These are phyloP conservation scores for Phytophthora pini DNA, from an alignment of 352 stramenopile species.

Conservation along the genomic window DNA sequence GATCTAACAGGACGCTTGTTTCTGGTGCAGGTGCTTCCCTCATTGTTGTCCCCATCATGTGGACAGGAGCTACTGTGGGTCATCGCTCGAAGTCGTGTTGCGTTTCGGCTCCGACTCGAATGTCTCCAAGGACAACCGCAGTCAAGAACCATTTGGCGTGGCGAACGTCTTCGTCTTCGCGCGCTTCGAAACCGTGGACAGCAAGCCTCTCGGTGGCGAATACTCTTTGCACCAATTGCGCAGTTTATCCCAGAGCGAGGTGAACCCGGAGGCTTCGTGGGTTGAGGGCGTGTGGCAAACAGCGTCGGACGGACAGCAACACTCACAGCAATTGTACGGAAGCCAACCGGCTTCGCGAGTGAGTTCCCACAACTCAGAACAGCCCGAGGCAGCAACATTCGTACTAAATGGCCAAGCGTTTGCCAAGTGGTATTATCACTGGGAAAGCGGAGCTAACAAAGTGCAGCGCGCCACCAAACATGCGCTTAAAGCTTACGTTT, in stretches of 20 bases:
- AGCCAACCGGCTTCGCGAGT: slow-evolving; percentile 13
- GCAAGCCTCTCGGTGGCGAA: slow-evolving; percentile 4
- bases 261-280: slow-evolving; percentile 66
- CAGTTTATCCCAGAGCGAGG: slow-evolving; percentile 56
- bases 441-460: slow-evolving; percentile 67
- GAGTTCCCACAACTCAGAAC: neutral
- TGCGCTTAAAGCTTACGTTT: slow-evolving; percentile 61
- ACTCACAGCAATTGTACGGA: slow-evolving; percentile 32
- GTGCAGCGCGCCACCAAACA: slow-evolving; percentile 64
- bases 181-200: slow-evolving; percentile 45
- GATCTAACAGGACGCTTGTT: slow-evolving; percentile 4
- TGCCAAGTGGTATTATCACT: slow-evolving; percentile 73
- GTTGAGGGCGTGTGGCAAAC: slow-evolving; percentile 50
- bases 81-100: slow-evolving; percentile 51
- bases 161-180: slow-evolving; percentile 40
- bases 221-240: slow-evolving; percentile 28
- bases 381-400: slow-evolving; percentile 20
- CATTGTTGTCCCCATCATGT: slow-evolving; percentile 74
- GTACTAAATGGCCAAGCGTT: slow-evolving; percentile 56
- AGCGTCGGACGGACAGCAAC: slow-evolving; percentile 12
- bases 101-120: slow-evolving; percentile 14
- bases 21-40: slow-evolving; percentile 59
- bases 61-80: slow-evolving; percentile 71
- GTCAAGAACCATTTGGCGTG: slow-evolving; percentile 24
- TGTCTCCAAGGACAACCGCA: slow-evolving; percentile 1